Conservation (phyloP, 768 basidiomycete genomes). For the Hortiboletus flavorubellus region DNA sequence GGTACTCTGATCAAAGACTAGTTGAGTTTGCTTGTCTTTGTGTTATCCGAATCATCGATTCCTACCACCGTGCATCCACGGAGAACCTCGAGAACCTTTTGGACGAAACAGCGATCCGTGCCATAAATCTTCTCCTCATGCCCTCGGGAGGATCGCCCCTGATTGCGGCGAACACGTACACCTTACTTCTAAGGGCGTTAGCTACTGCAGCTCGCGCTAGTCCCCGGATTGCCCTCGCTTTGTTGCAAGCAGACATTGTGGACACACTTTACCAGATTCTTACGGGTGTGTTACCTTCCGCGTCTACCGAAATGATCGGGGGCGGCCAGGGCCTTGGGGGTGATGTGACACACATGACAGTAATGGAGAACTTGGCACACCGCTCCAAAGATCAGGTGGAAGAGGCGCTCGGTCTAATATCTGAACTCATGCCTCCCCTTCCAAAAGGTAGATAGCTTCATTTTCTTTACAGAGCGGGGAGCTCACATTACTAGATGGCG, state of each 20-base stretch:
- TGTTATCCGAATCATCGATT: constrained; percentile 91
- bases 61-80: constrained; percentile 79
- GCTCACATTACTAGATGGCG: constrained; percentile 62
- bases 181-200: constrained; percentile 79
- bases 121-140: constrained; percentile 80
- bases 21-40: constrained; percentile 96
- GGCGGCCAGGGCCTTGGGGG: constrained; percentile 78
- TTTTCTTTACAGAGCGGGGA: neutral
- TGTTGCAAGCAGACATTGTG: constrained; percentile 91
- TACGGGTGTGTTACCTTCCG: constrained; percentile 86
- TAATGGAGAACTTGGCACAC: constrained; percentile 96
- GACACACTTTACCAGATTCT: constrained; percentile 92
- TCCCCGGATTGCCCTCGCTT: constrained; percentile 78
- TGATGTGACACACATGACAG: constrained; percentile 92
- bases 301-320: constrained; percentile 47
- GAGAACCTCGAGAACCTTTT: constrained; percentile 87
- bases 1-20: constrained; percentile 92
- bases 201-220: constrained; percentile 87
- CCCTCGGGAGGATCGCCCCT: constrained; percentile 86
- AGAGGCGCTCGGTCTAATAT: constrained; percentile 84
- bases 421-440: constrained; percentile 89
- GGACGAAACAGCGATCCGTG: constrained; percentile 72
- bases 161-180: constrained; percentile 85
- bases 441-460: constrained; percentile 65
- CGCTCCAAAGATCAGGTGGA: constrained; percentile 97